phyloP scores from a whole-genome alignment of 1,139 yeast species.

The Kodamaea fungicola region DNA sequence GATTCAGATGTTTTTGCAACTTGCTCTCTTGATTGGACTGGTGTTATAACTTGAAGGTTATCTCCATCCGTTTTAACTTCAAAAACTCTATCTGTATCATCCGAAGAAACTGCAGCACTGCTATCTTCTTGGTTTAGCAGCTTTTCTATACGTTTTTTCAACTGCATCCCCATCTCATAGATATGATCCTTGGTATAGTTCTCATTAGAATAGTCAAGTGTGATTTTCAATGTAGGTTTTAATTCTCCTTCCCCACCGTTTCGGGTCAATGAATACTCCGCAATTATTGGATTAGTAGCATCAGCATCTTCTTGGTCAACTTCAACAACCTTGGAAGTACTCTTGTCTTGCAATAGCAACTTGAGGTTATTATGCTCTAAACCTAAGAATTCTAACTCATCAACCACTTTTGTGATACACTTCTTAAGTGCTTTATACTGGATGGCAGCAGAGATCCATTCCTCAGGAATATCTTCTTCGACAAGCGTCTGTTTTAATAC shows the following conservation, averaged over 20 bases:
- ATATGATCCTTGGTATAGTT: conserved; percentile 37
- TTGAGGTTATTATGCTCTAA: conserved; percentile 48
- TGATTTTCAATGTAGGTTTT: conserved; percentile 37
- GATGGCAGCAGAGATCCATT: conserved; percentile 68
- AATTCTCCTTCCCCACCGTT: conserved; percentile 17
- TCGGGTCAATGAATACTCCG: conserved; percentile 40
- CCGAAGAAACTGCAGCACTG: conserved; percentile 7
- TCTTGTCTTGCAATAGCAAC: conserved; percentile 33
- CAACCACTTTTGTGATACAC: conserved; percentile 58
- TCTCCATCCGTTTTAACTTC: conserved; percentile 19
- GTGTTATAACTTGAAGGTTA: conserved; percentile 18
- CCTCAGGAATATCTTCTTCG: conserved; percentile 61
- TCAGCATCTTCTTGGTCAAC: conserved; percentile 30
- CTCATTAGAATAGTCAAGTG: conserved; percentile 31
- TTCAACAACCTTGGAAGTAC: conserved; percentile 27
- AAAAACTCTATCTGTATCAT: conserved; percentile 14
- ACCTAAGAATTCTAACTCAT: conserved; percentile 54
- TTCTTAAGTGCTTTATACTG: conserved; percentile 71
- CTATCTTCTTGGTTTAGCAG: conserved; percentile 21
- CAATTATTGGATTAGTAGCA: conserved; percentile 40
- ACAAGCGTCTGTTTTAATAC: conserved; percentile 59
- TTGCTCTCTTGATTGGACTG: conserved; percentile 7
- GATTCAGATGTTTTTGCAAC: neutral
- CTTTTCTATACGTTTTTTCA: conserved; percentile 30
- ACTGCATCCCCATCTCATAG: conserved; percentile 27